Evolutionary conservation across 108 stramenopile species (phyloP).

Genomic region (Discostella pseudostelligera): DNA sequence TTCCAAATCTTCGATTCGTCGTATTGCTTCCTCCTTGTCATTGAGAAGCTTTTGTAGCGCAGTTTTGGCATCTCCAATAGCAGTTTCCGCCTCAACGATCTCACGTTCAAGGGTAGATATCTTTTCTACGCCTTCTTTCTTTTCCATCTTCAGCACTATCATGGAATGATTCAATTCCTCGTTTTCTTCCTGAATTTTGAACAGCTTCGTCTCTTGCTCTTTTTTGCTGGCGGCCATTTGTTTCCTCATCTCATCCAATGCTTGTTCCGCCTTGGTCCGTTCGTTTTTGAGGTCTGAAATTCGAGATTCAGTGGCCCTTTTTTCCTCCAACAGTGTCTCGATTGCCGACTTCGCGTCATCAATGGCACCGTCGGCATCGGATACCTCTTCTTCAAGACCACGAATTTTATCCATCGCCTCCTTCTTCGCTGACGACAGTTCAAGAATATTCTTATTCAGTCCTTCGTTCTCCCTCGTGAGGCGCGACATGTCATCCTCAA

Average conservation of each 20-base stretch:
- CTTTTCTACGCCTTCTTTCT: slow-evolving; percentile 43
- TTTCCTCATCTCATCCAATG: slow-evolving; percentile 35
- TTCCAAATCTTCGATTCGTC: slow-evolving; percentile 38
- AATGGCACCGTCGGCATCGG: slow-evolving; percentile 46
- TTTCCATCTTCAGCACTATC: slow-evolving; percentile 43
- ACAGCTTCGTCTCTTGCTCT: slow-evolving; percentile 33
- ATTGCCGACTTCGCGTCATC: slow-evolving; percentile 51
- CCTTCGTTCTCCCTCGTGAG: slow-evolving; percentile 34
- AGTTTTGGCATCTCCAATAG: slow-evolving; percentile 43
- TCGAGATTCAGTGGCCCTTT: slow-evolving; percentile 37
- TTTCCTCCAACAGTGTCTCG: slow-evolving; percentile 39
- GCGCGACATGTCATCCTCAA: slow-evolving; percentile 26
- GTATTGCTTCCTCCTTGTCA: slow-evolving; percentile 43
- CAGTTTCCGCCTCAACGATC: slow-evolving; percentile 37
- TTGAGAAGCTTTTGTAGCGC: slow-evolving; percentile 31
- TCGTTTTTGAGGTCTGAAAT: slow-evolving; percentile 38
- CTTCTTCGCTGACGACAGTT: slow-evolving; percentile 25
- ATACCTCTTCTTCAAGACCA: slow-evolving; percentile 46
- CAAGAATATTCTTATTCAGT: slow-evolving; percentile 28
- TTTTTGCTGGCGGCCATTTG: slow-evolving; percentile 36
- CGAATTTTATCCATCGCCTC: slow-evolving; percentile 55
- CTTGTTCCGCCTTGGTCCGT: slow-evolving; percentile 27
- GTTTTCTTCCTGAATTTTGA: slow-evolving; percentile 30
- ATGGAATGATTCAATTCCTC: slow-evolving; percentile 34
- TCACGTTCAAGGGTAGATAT: slow-evolving; percentile 35